These are phyloP conservation scores for Lathyrus oleraceus DNA, from an alignment of 306 rosid species.

Conservation along the genomic window DNA sequence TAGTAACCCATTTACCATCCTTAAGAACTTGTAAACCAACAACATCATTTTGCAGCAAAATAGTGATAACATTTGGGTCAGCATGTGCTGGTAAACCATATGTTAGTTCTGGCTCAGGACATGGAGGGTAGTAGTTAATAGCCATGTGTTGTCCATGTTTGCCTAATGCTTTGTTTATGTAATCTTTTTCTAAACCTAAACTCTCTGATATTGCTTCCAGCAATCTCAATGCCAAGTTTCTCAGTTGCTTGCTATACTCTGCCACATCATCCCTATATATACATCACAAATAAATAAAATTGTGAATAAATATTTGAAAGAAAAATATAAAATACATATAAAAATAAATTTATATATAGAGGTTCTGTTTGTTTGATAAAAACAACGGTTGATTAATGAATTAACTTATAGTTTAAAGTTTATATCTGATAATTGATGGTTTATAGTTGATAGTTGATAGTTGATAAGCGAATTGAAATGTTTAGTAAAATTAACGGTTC, in stretches of 20 bases:
- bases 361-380: too few relatives aligned
- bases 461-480: too few relatives aligned
- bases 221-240: conserved; percentile 52
- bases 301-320: not conserved
- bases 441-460: too few relatives aligned
- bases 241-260: conserved; percentile 49
- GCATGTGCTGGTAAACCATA: conserved; percentile 84
- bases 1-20: conserved; percentile 70
- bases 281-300: not conserved
- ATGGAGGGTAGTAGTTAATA: conserved; percentile 77
- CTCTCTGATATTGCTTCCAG: conserved; percentile 73
- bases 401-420: too few relatives aligned
- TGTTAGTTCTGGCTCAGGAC: conserved; percentile 87
- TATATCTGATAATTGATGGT: too few relatives aligned
- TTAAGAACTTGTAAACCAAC: conserved; percentile 78
- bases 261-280: conserved; percentile 62
- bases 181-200: conserved; percentile 63
- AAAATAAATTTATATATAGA: too few relatives aligned
- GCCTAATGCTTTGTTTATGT: conserved; percentile 54
- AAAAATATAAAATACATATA: not conserved
- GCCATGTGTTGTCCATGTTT: conserved; percentile 96
- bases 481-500: too few relatives aligned
- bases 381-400: too few relatives aligned
- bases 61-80: conserved; percentile 88
- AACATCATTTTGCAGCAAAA: conserved; percentile 71